These are phyloP conservation scores for Cochlearia excelsa DNA, from an alignment of 345 rosid genomes.

Conservation along the genomic window DNA sequence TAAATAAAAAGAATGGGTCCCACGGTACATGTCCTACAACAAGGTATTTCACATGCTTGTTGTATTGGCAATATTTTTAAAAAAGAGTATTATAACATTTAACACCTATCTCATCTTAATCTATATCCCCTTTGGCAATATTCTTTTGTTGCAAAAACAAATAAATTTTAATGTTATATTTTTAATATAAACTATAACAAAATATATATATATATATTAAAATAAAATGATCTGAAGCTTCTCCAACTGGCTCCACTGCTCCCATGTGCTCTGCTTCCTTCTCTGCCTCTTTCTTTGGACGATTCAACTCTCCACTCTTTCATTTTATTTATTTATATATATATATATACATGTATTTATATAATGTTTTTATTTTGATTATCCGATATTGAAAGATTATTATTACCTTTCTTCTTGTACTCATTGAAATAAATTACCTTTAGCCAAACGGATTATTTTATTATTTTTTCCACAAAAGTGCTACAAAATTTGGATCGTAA, in stretches of 20 bases:
- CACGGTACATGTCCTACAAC: conserved; percentile 47
- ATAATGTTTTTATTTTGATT: too few species aligned
- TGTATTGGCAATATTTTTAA: conserved; percentile 40
- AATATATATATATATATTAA: too few species aligned
- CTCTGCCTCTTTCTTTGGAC: conserved; percentile 37
- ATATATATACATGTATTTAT: too few species aligned
- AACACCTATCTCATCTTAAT: conserved; percentile 22
- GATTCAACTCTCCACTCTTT: conserved; percentile 22
- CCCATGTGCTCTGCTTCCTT: conserved; percentile 69
- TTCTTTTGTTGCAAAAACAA: conserved; percentile 36
- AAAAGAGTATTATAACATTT: conserved; percentile 5
- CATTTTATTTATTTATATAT: too few species aligned
- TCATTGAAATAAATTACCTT: too few species aligned
- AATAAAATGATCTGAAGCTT: conserved; percentile 52
- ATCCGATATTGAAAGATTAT: too few species aligned
- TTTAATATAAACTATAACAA: neutral
- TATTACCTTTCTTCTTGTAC: too few species aligned
- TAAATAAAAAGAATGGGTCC: conserved; percentile 38
- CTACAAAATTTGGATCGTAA: too few species aligned
- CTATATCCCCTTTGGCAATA: conserved; percentile 38
- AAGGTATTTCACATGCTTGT: conserved; percentile 65
- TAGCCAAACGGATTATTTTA: too few species aligned
- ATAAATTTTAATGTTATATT: conserved; percentile 4
- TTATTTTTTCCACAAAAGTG: too few species aligned
- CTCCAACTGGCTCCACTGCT: conserved; percentile 71